Percentiles rank a stretch among this genome's conserved stretches.
These are phyloP conservation scores for Mucor saturninus DNA, from an alignment of 371 early-diverging fungal genomes.

Conservation along the genomic window DNA sequence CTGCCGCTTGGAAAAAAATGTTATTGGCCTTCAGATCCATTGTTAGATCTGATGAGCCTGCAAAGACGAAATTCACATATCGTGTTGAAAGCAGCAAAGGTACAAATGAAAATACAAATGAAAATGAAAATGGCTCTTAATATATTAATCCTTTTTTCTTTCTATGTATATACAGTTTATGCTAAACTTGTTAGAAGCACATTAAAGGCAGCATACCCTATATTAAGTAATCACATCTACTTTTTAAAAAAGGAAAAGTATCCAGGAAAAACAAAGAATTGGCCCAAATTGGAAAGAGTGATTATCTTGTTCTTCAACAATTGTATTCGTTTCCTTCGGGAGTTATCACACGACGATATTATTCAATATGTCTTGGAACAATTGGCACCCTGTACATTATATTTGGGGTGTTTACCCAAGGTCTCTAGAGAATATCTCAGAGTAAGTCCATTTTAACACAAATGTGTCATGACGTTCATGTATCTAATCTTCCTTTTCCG, in stretches of 20 bases:
- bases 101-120: slow-evolving; percentile 9
- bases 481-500: not conserved
- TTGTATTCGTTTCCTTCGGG: slow-evolving; percentile 73
- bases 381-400: slow-evolving; percentile 70
- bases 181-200: slow-evolving; percentile 72
- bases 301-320: slow-evolving; percentile 79
- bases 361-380: slow-evolving; percentile 79
- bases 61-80: slow-evolving; percentile 54
- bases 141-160: too few species aligned
- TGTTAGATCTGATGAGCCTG: slow-evolving; percentile 60
- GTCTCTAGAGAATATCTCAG: slow-evolving; percentile 78
- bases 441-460: slow-evolving; percentile 40
- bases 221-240: slow-evolving; percentile 65
- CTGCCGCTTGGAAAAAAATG: slow-evolving; percentile 49
- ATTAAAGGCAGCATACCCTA: slow-evolving; percentile 59
- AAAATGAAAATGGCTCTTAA: not conserved
- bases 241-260: slow-evolving; percentile 52
- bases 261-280: slow-evolving; percentile 70
- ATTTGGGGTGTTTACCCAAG: slow-evolving; percentile 87
- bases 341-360: slow-evolving; percentile 81
- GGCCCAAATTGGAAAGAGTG: slow-evolving; percentile 76
- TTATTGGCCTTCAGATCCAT: slow-evolving; percentile 85
- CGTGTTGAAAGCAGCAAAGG: slow-evolving; percentile 71
- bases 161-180: slow-evolving; percentile 60
- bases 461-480: not conserved